A percentile compares a stretch with the other conserved stretches of the same genome.
phyloP scores from a whole-genome alignment of 768 basidiomycete genomes.

The Tulasnella sp. region DNA sequence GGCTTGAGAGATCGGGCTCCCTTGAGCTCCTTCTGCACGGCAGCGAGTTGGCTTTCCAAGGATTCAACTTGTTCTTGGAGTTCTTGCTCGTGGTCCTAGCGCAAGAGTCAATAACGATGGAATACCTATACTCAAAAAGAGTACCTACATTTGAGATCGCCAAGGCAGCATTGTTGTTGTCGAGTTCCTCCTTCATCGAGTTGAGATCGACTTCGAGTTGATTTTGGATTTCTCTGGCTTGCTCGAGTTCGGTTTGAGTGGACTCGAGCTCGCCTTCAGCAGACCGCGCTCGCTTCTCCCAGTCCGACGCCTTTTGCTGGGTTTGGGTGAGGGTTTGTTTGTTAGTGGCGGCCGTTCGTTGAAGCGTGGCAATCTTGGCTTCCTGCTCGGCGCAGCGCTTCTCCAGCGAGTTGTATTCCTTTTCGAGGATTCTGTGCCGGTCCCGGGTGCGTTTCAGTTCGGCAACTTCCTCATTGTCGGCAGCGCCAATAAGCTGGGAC shows the following conservation, averaged over 20 bases:
- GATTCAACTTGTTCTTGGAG: constrained; percentile 60
- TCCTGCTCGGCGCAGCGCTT: constrained; percentile 73
- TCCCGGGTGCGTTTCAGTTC: constrained; percentile 66
- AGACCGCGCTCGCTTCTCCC: constrained; percentile 74
- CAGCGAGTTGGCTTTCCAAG: constrained; percentile 57
- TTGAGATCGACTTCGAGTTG: constrained; percentile 71
- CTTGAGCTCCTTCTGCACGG: constrained; percentile 56
- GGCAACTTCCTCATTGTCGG: constrained; percentile 66
- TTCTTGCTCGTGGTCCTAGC: constrained; percentile 66
- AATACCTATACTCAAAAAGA: neutral
- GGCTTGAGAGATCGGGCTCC: constrained; percentile 36
- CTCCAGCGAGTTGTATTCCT: constrained; percentile 61
- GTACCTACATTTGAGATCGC: constrained; percentile 58
- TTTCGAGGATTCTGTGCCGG: constrained; percentile 53
- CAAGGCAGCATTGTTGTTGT: constrained; percentile 69
- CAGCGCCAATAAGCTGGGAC: constrained; percentile 55
- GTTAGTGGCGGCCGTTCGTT: constrained; percentile 53
- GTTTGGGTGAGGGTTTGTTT: constrained; percentile 65
- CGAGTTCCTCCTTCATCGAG: constrained; percentile 62
- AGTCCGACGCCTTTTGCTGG: constrained; percentile 73
- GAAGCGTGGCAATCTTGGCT: constrained; percentile 53
- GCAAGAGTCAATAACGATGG: constrained; percentile 18
- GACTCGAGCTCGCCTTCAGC: constrained; percentile 60
- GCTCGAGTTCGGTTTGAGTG: constrained; percentile 58
- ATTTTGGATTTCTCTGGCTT: constrained; percentile 57